Evolutionary conservation across 495 filamentous ascomycete genomes (phyloP).

Genomic region (Hypoxylon rickii): DNA sequence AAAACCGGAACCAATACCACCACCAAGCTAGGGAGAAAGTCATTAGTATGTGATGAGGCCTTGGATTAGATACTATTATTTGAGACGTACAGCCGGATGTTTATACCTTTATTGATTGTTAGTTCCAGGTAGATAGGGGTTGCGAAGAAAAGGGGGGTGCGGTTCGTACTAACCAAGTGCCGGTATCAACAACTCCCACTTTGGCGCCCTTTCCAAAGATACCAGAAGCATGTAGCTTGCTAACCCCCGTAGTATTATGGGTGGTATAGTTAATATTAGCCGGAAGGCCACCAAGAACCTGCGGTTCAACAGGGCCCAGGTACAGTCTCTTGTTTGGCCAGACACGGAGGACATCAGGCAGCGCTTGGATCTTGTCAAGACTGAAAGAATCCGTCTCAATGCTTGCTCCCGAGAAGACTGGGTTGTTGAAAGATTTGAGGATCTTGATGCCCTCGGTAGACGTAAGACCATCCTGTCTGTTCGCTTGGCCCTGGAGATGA

Average conservation of each 20-base stretch:
- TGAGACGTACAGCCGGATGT: slow-evolving; percentile 1
- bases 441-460: slow-evolving; percentile 23
- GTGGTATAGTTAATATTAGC: slow-evolving; percentile 17
- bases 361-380: slow-evolving; percentile 13
- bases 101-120: slow-evolving; percentile 25
- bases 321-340: slow-evolving; percentile 19
- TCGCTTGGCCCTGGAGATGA: slow-evolving; percentile 8
- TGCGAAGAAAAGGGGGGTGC: too few species aligned
- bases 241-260: slow-evolving; percentile 23
- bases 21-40: slow-evolving; percentile 37
- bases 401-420: slow-evolving; percentile 26
- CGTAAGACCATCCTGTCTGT: slow-evolving; percentile 14
- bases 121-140: slow-evolving; percentile 27
- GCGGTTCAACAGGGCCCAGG: slow-evolving; percentile 5
- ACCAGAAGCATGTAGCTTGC: slow-evolving; percentile 19
- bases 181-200: slow-evolving; percentile 41
- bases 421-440: slow-evolving; percentile 27
- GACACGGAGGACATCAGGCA: slow-evolving; percentile 14
- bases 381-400: slow-evolving; percentile 18
- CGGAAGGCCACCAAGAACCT: slow-evolving; percentile 6
- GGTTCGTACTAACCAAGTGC: slow-evolving; percentile 41
- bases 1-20: slow-evolving; percentile 46
- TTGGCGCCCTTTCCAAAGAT: slow-evolving; percentile 28
- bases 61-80: not conserved
- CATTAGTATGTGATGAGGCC: not conserved